Conservation (phyloP, 345 rosid species). For the Linum tenue region DNA sequence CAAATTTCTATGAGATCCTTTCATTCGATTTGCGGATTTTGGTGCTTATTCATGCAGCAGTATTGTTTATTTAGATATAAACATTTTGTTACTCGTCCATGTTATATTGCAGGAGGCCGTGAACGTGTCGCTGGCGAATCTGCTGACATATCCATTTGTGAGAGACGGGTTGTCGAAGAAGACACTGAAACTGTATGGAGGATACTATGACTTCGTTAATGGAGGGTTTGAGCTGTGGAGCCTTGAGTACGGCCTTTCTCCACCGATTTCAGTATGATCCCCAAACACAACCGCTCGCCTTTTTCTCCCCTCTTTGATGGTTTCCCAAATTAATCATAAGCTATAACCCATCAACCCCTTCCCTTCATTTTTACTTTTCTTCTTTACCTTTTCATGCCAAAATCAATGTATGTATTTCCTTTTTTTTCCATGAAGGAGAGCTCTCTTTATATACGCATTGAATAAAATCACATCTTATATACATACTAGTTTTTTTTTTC, state of each 20-base stretch:
- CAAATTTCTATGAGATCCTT: no score
- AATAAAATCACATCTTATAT: no score
- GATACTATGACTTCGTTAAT: constrained; percentile 73
- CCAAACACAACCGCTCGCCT: constrained; percentile 22
- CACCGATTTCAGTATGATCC: constrained; percentile 69
- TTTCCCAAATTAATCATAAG: not conserved
- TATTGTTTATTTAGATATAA: not conserved
- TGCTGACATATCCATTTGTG: constrained; percentile 90
- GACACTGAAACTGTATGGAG: constrained; percentile 78
- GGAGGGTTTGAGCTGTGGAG: constrained; percentile 97
- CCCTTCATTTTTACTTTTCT: no score
- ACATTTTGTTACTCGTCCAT: not conserved
- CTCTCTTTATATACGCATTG: no score
- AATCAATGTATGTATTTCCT: no score
- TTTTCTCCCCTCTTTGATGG: constrained; percentile 21
- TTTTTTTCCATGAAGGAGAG: no score
- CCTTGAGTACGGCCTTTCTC: constrained; percentile 61
- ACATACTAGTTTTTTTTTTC: no score
- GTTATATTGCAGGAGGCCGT: constrained; percentile 69
- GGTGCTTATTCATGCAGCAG: not conserved
- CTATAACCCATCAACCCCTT: no score
- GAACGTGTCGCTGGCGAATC: constrained; percentile 80
- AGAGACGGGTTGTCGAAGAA: constrained; percentile 75
- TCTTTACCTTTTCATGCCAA: no score
- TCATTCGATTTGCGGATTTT: no score